Base-by-base conservation (phyloP, 2,329 filamentous ascomycete genomes). In the Fusarium oligoseptatum region DNA sequence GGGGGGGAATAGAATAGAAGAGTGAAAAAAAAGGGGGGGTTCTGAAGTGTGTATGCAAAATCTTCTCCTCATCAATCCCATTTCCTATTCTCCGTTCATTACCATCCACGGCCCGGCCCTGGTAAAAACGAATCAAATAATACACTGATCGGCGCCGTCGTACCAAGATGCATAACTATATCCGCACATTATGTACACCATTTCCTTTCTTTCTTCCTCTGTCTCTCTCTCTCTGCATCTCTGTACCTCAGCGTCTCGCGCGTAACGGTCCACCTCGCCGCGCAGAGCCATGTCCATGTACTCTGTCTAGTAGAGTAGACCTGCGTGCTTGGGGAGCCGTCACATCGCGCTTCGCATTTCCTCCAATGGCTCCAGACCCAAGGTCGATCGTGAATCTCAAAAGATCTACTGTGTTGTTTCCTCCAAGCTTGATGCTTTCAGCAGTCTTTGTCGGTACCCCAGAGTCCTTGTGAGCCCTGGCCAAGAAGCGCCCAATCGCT, bases 401-500 rank as follows among this genome's bases (percentile, higher is more conserved):
- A 63, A 91, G 79, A 76, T 91, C 85, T 66, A 90, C 83, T 37
- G 84, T 86, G 76, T 86, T 87, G 24, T 83, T 79, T 39, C 82
- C 81, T 10, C 86, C 85, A 34, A 88, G 80, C 8, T 82, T 81
- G 34, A 88, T 68, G 66, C 83, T 86, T 22, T 74, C 74, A 6
- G 87, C 86, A 62, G 86, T 77, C 5, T 81, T 79, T 6, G 83
- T 85, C 83, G 60, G 75, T 74, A 58, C 73, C 64, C 56, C 76
- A 65, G 58, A 76, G 60, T 57, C 77, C 71, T 22, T 81, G 77
- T 58, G 77, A 78, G 83, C 83, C 17, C 79, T 77, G 10, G 82
- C 85, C 73, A 93, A 91, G 74, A 92, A 89, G 2, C 78, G 81
- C 78, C 92, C 88, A 14, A 93, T 82, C 4, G 81, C 78, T 9